Conservation (phyloP, 2,329 filamentous ascomycete species). For the Simplicillium aogashimaense region DNA sequence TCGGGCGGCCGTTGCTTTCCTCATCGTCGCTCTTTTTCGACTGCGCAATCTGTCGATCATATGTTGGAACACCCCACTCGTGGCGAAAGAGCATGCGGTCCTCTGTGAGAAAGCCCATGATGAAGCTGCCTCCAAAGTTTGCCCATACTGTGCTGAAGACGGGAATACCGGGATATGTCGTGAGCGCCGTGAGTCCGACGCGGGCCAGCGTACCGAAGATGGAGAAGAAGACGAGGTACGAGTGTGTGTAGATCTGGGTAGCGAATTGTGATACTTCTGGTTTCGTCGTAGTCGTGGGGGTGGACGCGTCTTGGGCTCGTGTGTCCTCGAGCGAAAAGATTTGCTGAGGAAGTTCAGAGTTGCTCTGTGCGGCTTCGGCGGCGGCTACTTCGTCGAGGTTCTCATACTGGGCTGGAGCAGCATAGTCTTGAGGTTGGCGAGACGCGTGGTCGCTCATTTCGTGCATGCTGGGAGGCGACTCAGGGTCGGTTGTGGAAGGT, state of each 20-base stretch:
- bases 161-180: constrained; percentile 68
- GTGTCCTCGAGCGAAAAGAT: constrained; percentile 13
- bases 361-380: not conserved
- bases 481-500: too few species aligned
- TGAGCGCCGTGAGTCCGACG: constrained; percentile 69
- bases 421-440: too few species aligned
- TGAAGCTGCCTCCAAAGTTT: constrained; percentile 69
- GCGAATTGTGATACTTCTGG: constrained; percentile 33
- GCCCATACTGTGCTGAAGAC: constrained; percentile 74
- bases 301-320: not conserved
- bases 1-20: constrained; percentile 10
- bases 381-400: constrained; percentile 30
- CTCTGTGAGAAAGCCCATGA: constrained; percentile 81
- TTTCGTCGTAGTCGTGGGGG: not conserved
- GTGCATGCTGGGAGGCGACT: too few species aligned
- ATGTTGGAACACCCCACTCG: constrained; percentile 46
- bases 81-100: constrained; percentile 65
- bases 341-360: not conserved
- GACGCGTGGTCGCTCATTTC: too few species aligned
- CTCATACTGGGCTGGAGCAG: constrained; percentile 21
- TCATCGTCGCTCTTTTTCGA: constrained; percentile 27
- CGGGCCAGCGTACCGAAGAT: constrained; percentile 76
- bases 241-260: constrained; percentile 60
- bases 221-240: constrained; percentile 78
- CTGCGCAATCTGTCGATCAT: constrained; percentile 22